These are phyloP conservation scores for Clavispora fructus DNA, from an alignment of 805 yeast genomes.

Conservation along the genomic window DNA sequence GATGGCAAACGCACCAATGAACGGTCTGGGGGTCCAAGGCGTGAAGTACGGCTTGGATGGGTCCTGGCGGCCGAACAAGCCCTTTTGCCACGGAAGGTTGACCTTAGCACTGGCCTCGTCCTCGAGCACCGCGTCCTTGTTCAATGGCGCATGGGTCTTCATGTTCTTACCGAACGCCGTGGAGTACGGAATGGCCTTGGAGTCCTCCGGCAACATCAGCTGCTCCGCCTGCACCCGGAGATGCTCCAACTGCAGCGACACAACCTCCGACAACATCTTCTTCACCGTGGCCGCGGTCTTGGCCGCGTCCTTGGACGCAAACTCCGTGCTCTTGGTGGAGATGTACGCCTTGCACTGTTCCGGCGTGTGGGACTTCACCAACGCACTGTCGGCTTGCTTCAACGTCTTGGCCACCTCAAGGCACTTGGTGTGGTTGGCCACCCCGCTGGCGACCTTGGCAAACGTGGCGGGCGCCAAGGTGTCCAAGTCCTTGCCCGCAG, in stretches of 20 bases:
- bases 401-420: constrained; percentile 27
- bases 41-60: constrained; percentile 82
- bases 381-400: constrained; percentile 21
- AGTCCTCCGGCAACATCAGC: constrained; percentile 23
- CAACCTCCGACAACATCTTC: constrained; percentile 33
- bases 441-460: constrained; percentile 9
- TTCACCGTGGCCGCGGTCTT: constrained; percentile 29
- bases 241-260: constrained; percentile 27
- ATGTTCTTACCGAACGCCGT: constrained; percentile 22
- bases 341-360: constrained; percentile 22
- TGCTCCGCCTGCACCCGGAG: constrained; percentile 26
- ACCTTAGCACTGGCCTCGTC: constrained; percentile 48
- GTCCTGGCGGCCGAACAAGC: constrained; percentile 73
- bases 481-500: constrained; percentile 21
- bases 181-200: constrained; percentile 24
- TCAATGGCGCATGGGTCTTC: constrained; percentile 30
- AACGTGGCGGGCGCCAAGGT: constrained; percentile 14
- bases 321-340: constrained; percentile 32
- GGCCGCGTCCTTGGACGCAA: constrained; percentile 23
- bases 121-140: constrained; percentile 44
- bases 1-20: constrained; percentile 86
- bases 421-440: constrained; percentile 31
- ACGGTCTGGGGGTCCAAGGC: constrained; percentile 95
- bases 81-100: constrained; percentile 74
- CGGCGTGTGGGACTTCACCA: constrained; percentile 15